Evolutionary conservation across 192 early-diverging fungal genomes (phyloP), one percentile per base, ranked within the genome.

Genomic region (Coemansia sp.): DNA sequence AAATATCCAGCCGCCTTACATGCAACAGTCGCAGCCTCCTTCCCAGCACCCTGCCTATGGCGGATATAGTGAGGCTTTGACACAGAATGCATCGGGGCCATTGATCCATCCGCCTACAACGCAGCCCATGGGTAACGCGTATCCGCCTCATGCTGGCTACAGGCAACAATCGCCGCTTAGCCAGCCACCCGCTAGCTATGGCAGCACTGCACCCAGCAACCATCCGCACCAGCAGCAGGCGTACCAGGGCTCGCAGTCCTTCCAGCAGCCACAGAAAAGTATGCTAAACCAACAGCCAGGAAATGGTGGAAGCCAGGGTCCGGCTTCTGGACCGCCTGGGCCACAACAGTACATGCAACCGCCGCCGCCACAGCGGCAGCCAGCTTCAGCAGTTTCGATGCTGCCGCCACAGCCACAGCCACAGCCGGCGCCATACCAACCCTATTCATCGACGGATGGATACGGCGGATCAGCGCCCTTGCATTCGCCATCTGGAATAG

Each of bases 271-370:
- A 13, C 66, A 68, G 33, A 61, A 58, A 34, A 67, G 67, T 26
- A 26, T 25, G 46, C n/a, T 7, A 18, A 52, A 9, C 9, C 71
- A 79, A 2, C 70, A 73, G 34, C 46, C 31, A 8, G 62, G 28
- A 3, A 51, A 15, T 51, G 48, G 55, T 31, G 55, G 55, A 31
- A 8, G 8, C 26, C 63, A 65, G 31, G 55, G 46, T 30, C 15
- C 58, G 0, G 48, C 39, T 23, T 25, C 68, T n/a, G 40, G 51
- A 15, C 31, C 33, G 4, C 15, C 55, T 3, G 55, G 55, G 8
- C 31, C 53, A 16, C 56, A 68, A 40, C 72, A 75, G 59, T 66
- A 61, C 52, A 39, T 55, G 13, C 65, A 39, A 39, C 66, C 60
- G 18, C 75, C 33, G 9, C 31, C 29, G 16, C 75, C 57, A 12